Conservation (phyloP, 2,329 filamentous ascomycete genomes). For the Ilyonectria sp. region DNA sequence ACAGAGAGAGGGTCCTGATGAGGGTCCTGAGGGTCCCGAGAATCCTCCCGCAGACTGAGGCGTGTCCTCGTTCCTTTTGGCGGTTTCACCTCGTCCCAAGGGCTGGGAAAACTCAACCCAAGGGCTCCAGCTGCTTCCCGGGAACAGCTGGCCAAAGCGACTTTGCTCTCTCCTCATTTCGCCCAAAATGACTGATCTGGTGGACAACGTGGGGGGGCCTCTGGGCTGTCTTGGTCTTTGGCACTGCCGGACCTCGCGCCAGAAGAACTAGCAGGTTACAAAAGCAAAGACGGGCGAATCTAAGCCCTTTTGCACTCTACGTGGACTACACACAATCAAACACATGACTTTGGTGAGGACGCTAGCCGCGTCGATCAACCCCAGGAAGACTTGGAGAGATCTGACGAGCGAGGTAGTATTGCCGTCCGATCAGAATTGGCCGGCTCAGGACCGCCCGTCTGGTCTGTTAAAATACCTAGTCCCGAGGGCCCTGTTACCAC, state of each 20-base stretch:
- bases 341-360: constrained; percentile 2
- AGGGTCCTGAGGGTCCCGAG: constrained; percentile 9
- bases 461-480: constrained; percentile 36
- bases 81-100: constrained; percentile 41
- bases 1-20: constrained; percentile 21
- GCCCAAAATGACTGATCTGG: constrained; percentile 27
- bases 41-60: constrained; percentile 16
- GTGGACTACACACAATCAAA: constrained; percentile 5
- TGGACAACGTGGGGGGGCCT: constrained; percentile 26
- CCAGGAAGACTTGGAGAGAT: constrained; percentile 23
- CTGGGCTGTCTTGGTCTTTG: not conserved
- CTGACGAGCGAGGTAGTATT: constrained; percentile 12
- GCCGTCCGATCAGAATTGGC: constrained; percentile 32
- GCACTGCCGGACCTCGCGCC: not conserved
- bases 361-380: constrained; percentile 24
- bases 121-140: constrained; percentile 22
- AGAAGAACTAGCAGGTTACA: constrained; percentile 28
- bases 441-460: constrained; percentile 17
- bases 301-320: not conserved
- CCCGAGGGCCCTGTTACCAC: constrained; percentile 24
- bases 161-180: constrained; percentile 13
- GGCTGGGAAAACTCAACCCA: constrained; percentile 20
- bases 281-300: constrained; percentile 33
- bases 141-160: constrained; percentile 33
- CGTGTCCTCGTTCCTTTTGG: constrained; percentile 25